Base-by-base conservation (phyloP, 352 stramenopile genomes). In the Phytophthora pinifolia region DNA sequence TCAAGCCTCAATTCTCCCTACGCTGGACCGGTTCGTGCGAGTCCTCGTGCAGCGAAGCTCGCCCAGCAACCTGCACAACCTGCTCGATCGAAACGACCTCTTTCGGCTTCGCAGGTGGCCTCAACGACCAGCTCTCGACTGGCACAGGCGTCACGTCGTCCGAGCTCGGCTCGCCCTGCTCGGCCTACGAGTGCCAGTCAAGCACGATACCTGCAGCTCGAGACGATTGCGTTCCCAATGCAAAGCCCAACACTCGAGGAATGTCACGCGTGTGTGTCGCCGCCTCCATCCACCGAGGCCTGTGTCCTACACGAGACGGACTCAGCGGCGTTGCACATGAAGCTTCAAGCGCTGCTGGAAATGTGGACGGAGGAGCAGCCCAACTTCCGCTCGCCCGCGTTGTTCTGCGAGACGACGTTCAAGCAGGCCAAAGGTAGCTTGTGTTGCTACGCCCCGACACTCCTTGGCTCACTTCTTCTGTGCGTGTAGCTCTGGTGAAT, bases 391-490 rank as follows among this genome's bases (percentile, higher is more conserved):
- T 89, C 79, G 0, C 62, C 73, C 22, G 62, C 76, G 13, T 54
- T 89, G 1, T 88, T 85, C 46, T 85, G 73, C 14, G 79, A 89
- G 51, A 70, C 77, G 4, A 74, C 66, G 3, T 86, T 86, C 35
- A 68, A 70, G 2, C 76, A 86, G 17, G 75, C 75, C 1, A 83
- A 82, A 77, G 69, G 76, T 83, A n/a, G n/a, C 8, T 36, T 27
- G 45, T 29, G 14, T 17, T 30, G n/a, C 46, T 57, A 43, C n/a
- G 30, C 41, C 22, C 22, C 48, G 34, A 34, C 38, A 20, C 15
- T 51, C 20, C 15, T 34, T 46, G 25, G 20, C 15, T 57, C 6
- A 41, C 12, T 48, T 53, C 33, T 27, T 31, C 27, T 35, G 43
- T 31, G n/a, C 41, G 6, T 34, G 1, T 10, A 79, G 71, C 71